Percentiles rank a stretch among this genome's conserved stretches.
These are phyloP conservation scores for Taphrina communis DNA, from an alignment of 1,139 yeast species.

Conservation along the genomic window DNA sequence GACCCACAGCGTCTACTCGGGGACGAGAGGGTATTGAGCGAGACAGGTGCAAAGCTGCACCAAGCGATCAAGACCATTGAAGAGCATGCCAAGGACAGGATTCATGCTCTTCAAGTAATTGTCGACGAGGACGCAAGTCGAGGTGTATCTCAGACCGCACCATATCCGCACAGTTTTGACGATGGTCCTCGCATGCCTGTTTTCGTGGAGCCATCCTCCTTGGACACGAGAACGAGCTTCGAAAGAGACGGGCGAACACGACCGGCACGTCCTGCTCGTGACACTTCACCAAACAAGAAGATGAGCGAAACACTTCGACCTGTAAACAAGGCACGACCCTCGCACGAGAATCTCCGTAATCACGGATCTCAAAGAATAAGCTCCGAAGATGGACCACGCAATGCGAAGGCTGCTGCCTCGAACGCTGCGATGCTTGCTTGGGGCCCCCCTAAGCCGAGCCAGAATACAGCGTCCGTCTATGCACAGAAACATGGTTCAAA, in stretches of 20 bases:
- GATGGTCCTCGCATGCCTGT: conserved; percentile 25
- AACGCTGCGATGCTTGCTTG: conserved; percentile 41
- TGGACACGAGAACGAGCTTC: conserved; percentile 17
- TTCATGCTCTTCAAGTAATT: conserved; percentile 33
- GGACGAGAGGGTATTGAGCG: conserved; percentile 32
- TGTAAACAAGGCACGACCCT: conserved; percentile 18
- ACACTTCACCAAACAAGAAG: conserved; percentile 32
- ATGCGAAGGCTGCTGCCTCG: conserved; percentile 39
- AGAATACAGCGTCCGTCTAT: conserved; percentile 4
- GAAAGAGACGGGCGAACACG: conserved; percentile 23
- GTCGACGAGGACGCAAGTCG: conserved; percentile 28
- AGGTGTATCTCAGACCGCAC: background rate
- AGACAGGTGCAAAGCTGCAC: conserved; percentile 22
- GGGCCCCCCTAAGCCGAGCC: conserved; percentile 29
- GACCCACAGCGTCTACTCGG: conserved; percentile 39
- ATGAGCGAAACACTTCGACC: conserved; percentile 38
- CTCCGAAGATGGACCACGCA: conserved; percentile 29
- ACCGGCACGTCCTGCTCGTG: conserved; percentile 12
- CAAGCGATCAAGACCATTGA: conserved; percentile 34
- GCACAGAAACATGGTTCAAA: conserved; percentile 22
- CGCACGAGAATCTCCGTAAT: conserved; percentile 14
- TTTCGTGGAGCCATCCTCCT: conserved; percentile 21
- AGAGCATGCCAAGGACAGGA: conserved; percentile 38
- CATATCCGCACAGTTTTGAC: conserved; percentile 5
- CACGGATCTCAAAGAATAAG: background rate